Base-by-base conservation (phyloP, 2,329 filamentous ascomycete species). In the Cercospora citrullina region DNA sequence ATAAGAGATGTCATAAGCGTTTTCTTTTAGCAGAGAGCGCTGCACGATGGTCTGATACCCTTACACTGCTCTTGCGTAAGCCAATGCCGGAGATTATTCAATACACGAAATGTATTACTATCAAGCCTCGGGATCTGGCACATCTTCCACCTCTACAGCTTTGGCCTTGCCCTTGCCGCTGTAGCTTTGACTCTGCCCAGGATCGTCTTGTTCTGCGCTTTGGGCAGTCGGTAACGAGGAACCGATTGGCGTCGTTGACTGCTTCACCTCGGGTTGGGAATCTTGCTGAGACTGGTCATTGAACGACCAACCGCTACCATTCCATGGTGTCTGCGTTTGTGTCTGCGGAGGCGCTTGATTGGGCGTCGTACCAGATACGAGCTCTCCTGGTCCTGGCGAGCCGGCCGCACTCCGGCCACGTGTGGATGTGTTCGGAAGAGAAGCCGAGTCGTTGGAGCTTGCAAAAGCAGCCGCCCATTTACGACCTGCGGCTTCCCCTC, bases 111-210 rank as follows among this genome's bases (percentile, higher is more conserved):
- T 5, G 2, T 33, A 28, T 53, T 31, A 16, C 16, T 60, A 18
- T 61, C 48, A 68, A 55, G 65, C 57, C 14, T 75, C 73, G 8
- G 72, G 63, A 57, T 79, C 77, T 8, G 72, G 71, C 8, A 71
- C 76, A 64, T 82, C 80, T 65, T 82, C 81, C 14, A 82, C 76
- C 30, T 80, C 79, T 1, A 79, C 78, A 23, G 80, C 77, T 60
- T 72, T 76, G 3, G 71, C 77, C 66, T 80, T 76, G 5, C 72
- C 77, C 70, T 80, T 78, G 28, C 72, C 75, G 28, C 66, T 70
- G 36, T 73, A 71, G 42, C 64, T 59, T 14, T 64, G n/a, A 55
- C 60, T 42, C 31, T 65, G 68, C 21, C 21, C 48, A 18, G 65
- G 5, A 36, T 26, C 21, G n/a, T 33, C 60, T n/a, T 26, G 36